Percentiles rank a stretch among this genome's conserved stretches.
Evolutionary conservation across 805 yeast species (phyloP).

Genomic region (Priceomyces melissophilus): DNA sequence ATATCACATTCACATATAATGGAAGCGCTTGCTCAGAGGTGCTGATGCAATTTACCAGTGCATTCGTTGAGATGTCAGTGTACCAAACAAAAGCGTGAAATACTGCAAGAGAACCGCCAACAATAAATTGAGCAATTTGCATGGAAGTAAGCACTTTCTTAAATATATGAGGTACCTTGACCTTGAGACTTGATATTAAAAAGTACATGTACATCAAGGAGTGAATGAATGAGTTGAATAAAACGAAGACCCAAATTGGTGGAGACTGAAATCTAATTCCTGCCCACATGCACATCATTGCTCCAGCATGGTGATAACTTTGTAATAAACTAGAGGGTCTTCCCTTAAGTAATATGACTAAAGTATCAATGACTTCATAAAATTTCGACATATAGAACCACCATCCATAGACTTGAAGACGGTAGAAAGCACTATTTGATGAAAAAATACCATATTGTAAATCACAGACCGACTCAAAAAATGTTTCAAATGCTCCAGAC

Average conservation of each 20-base stretch:
- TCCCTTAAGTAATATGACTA: slow-evolving; percentile 65
- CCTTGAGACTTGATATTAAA: slow-evolving; percentile 55
- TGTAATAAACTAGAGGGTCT: slow-evolving; percentile 63
- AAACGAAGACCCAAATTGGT: slow-evolving; percentile 79
- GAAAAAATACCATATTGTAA: slow-evolving; percentile 56
- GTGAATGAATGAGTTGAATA: slow-evolving; percentile 76
- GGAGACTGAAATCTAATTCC: slow-evolving; percentile 68
- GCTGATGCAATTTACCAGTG: slow-evolving; percentile 45
- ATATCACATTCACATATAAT: slow-evolving; percentile 56
- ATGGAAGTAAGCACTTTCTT: slow-evolving; percentile 61
- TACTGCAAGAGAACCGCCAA: slow-evolving; percentile 68
- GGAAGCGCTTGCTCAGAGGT: slow-evolving; percentile 63
- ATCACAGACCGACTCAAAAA: slow-evolving; percentile 64
- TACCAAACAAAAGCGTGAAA: slow-evolving; percentile 60
- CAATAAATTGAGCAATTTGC: slow-evolving; percentile 65
- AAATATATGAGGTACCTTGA: slow-evolving; percentile 53
- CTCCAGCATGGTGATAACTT: slow-evolving; percentile 76
- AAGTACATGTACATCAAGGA: slow-evolving; percentile 71
- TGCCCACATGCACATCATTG: slow-evolving; percentile 80
- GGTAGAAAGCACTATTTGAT: slow-evolving; percentile 16
- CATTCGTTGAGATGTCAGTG: slow-evolving; percentile 44
- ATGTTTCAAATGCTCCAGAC: slow-evolving; percentile 34
- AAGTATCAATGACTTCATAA: slow-evolving; percentile 68
- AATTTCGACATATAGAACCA: slow-evolving; percentile 68
- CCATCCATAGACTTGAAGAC: slow-evolving; percentile 58